These are phyloP conservation scores for Apiosordaria backusii DNA, from an alignment of 495 filamentous ascomycete species.

Conservation along the genomic window DNA sequence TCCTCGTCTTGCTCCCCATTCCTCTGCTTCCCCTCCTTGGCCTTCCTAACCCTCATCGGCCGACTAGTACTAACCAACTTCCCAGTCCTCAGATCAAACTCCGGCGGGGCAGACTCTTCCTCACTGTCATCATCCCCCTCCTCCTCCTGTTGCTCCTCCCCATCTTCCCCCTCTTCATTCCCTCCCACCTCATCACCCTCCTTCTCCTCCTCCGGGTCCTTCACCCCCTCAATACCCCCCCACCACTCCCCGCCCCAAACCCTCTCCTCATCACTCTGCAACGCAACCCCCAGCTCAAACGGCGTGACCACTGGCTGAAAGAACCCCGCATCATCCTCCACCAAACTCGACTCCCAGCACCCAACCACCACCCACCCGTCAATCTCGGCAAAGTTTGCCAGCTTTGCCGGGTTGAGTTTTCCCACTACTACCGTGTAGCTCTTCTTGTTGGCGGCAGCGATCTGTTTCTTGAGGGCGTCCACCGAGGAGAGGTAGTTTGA, in stretches of 20 bases:
- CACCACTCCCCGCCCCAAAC: slow-evolving; percentile 76
- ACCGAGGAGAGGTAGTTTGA: slow-evolving; percentile 83
- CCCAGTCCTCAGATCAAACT: slow-evolving; percentile 88
- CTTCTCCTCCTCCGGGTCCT: background rate
- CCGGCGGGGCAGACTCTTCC: slow-evolving; percentile 64
- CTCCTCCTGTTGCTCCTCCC: slow-evolving; percentile 15
- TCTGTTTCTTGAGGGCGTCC: slow-evolving; percentile 62
- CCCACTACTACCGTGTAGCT: slow-evolving; percentile 94
- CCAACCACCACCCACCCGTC: slow-evolving; percentile 97
- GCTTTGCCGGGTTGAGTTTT: slow-evolving; percentile 90
- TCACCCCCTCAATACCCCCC: slow-evolving; percentile 63
- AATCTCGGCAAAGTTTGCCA: slow-evolving; percentile 93
- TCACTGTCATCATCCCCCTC: slow-evolving; percentile 29
- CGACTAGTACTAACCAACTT: slow-evolving; percentile 77
- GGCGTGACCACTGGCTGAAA: slow-evolving; percentile 87
- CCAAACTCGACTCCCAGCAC: slow-evolving; percentile 92
- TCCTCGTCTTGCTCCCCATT: background rate
- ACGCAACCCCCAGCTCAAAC: slow-evolving; percentile 76
- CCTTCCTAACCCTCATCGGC: slow-evolving; percentile 56
- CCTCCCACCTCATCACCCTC: slow-evolving; percentile 16
- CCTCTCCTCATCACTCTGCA: slow-evolving; percentile 65
- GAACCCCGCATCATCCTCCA: slow-evolving; percentile 75
- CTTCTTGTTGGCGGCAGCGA: slow-evolving; percentile 80
- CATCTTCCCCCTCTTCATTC: slow-evolving; percentile 12
- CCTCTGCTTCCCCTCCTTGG: background rate